Conservation (phyloP, 2,329 filamentous ascomycete species). For the Paecilomyces dactylethromorphus region DNA sequence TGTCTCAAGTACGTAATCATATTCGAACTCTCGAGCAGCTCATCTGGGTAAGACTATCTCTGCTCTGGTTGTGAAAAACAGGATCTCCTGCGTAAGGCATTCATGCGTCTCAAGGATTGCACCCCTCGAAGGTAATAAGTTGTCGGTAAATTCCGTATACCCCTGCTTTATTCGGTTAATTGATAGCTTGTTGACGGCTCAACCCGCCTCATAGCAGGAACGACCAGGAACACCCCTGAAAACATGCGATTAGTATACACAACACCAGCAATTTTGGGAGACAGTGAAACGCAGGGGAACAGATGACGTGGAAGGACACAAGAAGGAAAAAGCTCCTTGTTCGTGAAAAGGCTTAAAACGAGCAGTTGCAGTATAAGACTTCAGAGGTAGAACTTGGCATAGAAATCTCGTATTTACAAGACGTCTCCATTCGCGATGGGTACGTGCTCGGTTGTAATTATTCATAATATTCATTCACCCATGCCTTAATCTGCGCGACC, state of each 20-base stretch:
- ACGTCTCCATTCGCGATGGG: no score
- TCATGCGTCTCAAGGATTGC: neutral
- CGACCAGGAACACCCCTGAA: neutral
- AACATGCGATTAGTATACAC: neutral
- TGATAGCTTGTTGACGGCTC: neutral
- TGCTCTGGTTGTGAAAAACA: neutral
- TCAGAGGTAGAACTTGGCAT: no score
- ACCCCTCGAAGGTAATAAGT: neutral
- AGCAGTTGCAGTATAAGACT: no score
- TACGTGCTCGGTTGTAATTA: neutral
- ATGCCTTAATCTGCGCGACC: conserved; percentile 46
- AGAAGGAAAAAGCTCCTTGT: no score
- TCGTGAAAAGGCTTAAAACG: no score
- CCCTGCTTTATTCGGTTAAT: neutral
- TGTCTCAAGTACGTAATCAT: neutral
- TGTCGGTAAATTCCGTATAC: neutral
- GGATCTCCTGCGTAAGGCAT: neutral
- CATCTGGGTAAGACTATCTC: neutral
- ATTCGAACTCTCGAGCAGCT: neutral
- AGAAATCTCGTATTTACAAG: neutral
- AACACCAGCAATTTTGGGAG: neutral
- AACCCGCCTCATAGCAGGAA: neutral
- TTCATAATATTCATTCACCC: conserved; percentile 43
- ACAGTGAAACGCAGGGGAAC: neutral
- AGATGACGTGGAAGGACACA: neutral